Percentiles rank a stretch among this genome's conserved stretches.
These are phyloP conservation scores for Calocybe indica DNA, from an alignment of 768 basidiomycete genomes.

Conservation along the genomic window DNA sequence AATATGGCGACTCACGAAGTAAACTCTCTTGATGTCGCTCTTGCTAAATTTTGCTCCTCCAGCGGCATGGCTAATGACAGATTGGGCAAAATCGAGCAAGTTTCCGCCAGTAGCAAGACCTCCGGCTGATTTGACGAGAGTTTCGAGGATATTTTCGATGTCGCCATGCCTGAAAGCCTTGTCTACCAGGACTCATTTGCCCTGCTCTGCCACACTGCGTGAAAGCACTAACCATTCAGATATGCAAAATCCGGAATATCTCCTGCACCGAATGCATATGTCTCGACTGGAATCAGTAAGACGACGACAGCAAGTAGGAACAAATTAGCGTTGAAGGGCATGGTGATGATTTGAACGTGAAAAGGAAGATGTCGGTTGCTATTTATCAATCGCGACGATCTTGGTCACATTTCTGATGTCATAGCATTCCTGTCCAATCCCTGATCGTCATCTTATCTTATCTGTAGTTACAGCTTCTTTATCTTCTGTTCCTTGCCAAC, in stretches of 20 bases:
- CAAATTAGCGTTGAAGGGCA: slow-evolving; percentile 18
- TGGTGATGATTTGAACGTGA: too few species aligned
- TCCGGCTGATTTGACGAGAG: slow-evolving; percentile 51
- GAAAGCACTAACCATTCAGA: slow-evolving; percentile 40
- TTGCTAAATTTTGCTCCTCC: slow-evolving; percentile 57
- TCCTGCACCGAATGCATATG: slow-evolving; percentile 55
- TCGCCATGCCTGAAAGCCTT: slow-evolving; percentile 77
- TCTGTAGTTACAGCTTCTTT: slow-evolving; percentile 34
- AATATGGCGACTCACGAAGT: slow-evolving; percentile 38
- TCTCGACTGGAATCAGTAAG: slow-evolving; percentile 36
- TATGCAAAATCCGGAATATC: slow-evolving; percentile 71
- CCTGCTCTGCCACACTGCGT: neutral
- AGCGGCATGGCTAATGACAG: slow-evolving; percentile 35
- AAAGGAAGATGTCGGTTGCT: too few species aligned
- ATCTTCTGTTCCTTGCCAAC: slow-evolving; percentile 38
- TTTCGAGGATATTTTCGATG: slow-evolving; percentile 62
- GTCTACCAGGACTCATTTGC: slow-evolving; percentile 25
- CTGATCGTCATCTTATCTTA: slow-evolving; percentile 11
- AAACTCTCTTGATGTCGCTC: slow-evolving; percentile 63
- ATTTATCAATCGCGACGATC: too few species aligned
- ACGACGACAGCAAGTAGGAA: slow-evolving; percentile 31
- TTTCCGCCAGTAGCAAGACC: slow-evolving; percentile 37
- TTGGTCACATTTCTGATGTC: too few species aligned
- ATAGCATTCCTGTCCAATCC: neutral
- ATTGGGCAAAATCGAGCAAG: slow-evolving; percentile 45